Conservation (phyloP, 345 rosid species). For the Ceriops tagal region DNA sequence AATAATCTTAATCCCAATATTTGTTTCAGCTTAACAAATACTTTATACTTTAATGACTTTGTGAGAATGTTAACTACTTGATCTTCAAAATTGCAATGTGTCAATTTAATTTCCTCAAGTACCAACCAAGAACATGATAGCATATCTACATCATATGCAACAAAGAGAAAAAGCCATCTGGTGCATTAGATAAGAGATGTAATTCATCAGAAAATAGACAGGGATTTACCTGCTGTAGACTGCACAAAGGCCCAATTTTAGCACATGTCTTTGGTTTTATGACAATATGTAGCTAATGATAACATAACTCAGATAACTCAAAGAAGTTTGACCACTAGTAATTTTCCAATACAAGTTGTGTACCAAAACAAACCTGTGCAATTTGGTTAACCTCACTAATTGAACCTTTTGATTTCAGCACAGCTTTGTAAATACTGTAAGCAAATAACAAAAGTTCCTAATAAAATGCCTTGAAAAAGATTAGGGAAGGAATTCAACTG, state of each 20-base stretch:
- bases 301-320: slow-evolving; percentile 19
- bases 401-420: slow-evolving; percentile 78
- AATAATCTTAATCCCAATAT: no score
- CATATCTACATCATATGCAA: slow-evolving; percentile 15
- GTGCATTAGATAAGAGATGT: slow-evolving; percentile 3
- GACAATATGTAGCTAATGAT: slow-evolving; percentile 77
- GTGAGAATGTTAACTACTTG: no score
- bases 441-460: slow-evolving; percentile 19
- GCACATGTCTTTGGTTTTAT: slow-evolving; percentile 71
- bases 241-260: slow-evolving; percentile 76
- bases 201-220: slow-evolving; percentile 16
- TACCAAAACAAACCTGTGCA: slow-evolving; percentile 72
- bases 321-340: neutral
- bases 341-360: slow-evolving; percentile 14
- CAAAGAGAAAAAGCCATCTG: slow-evolving; percentile 17
- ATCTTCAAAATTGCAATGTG: no score
- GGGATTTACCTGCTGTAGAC: slow-evolving; percentile 76
- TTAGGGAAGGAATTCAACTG: slow-evolving; percentile 1
- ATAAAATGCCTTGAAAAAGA: neutral
- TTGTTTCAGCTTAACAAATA: no score
- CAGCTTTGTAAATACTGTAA: slow-evolving; percentile 79
- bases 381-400: slow-evolving; percentile 86
- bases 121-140: no score
- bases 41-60: no score
- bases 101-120: no score